A percentile compares a stretch with the other conserved stretches of the same genome.
phyloP scores from a whole-genome alignment of 805 yeast genomes.

The Kluyveromyces nonfermentans region DNA sequence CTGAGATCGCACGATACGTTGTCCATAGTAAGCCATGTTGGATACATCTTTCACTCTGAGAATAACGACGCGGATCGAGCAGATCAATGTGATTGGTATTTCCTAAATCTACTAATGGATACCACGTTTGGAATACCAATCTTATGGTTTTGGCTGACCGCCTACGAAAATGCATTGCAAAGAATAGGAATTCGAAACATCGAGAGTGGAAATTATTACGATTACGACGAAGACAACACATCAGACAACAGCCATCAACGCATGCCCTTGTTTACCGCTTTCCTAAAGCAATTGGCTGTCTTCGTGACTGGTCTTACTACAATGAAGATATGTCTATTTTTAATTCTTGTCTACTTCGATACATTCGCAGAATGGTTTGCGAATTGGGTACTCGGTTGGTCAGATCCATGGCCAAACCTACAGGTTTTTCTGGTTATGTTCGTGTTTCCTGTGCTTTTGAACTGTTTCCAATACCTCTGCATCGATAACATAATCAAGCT shows the following conservation, averaged over 20 bases:
- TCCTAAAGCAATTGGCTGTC: constrained; percentile 58
- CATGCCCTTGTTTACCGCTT: constrained; percentile 51
- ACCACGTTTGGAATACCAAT: constrained; percentile 92
- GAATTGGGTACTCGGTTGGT: constrained; percentile 70
- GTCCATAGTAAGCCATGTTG: too few relatives aligned
- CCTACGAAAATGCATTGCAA: constrained; percentile 37
- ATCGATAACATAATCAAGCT: constrained; percentile 67
- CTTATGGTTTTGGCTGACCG: constrained; percentile 47
- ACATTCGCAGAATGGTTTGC: constrained; percentile 67
- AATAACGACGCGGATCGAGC: constrained; percentile 33
- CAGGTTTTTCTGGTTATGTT: constrained; percentile 86
- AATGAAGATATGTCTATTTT: constrained; percentile 54
- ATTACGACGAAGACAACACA: constrained; percentile 28
- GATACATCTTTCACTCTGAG: not conserved
- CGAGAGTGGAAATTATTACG: constrained; percentile 38
- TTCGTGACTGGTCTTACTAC: constrained; percentile 53
- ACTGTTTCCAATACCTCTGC: constrained; percentile 62
- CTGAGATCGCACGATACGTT: constrained; percentile 28
- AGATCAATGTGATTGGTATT: constrained; percentile 93
- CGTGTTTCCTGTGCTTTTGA: constrained; percentile 64
- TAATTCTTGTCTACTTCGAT: constrained; percentile 55
- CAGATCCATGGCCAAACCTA: constrained; percentile 66
- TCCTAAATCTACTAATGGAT: constrained; percentile 76
- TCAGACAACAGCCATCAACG: constrained; percentile 35
- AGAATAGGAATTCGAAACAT: constrained; percentile 31